These are phyloP conservation scores for Diaporthe sp. DNA, from an alignment of 2,329 filamentous ascomycete species.

Conservation along the genomic window DNA sequence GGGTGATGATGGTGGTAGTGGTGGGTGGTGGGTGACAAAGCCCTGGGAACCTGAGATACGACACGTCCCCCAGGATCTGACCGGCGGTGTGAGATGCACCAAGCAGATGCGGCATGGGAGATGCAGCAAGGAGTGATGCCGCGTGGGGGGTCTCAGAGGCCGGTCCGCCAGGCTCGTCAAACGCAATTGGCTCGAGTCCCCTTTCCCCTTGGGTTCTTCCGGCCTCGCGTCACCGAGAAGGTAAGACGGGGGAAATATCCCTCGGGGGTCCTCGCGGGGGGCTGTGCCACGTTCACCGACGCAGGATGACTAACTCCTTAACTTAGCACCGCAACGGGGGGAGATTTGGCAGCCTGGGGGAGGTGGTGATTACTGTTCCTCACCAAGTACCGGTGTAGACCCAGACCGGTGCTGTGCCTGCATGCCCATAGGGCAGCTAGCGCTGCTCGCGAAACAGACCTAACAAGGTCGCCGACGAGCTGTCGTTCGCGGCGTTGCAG, in stretches of 20 bases:
- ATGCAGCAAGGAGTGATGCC: conserved; percentile 5
- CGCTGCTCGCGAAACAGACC: not conserved
- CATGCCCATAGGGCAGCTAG: conserved; percentile 27
- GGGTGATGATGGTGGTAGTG: not conserved
- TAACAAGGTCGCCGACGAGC: not conserved
- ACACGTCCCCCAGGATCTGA: conserved; percentile 16
- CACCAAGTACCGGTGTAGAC: conserved; percentile 18
- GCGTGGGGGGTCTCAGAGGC: conserved; percentile 14
- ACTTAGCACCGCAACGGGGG: not conserved
- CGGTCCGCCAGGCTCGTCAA: not conserved
- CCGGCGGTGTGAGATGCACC: conserved; percentile 42
- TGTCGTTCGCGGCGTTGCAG: not conserved
- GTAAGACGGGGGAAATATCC: conserved; percentile 28
- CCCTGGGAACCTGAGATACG: conserved; percentile 18
- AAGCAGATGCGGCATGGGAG: conserved; percentile 15
- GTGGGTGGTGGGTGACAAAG: conserved; percentile 18
- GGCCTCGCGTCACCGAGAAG: conserved; percentile 25
- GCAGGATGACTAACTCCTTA: conserved; percentile 18
- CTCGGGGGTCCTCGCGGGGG: not conserved
- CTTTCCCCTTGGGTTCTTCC: conserved; percentile 17
- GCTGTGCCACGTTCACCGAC: conserved; percentile 26
- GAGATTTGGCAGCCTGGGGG: conserved; percentile 20
- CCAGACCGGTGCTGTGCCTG: conserved; percentile 13
- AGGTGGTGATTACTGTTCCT: conserved; percentile 23
- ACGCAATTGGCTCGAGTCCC: conserved; percentile 9